Conservation (phyloP, 2,329 filamentous ascomycete species). For the Trichophyton equinum region DNA sequence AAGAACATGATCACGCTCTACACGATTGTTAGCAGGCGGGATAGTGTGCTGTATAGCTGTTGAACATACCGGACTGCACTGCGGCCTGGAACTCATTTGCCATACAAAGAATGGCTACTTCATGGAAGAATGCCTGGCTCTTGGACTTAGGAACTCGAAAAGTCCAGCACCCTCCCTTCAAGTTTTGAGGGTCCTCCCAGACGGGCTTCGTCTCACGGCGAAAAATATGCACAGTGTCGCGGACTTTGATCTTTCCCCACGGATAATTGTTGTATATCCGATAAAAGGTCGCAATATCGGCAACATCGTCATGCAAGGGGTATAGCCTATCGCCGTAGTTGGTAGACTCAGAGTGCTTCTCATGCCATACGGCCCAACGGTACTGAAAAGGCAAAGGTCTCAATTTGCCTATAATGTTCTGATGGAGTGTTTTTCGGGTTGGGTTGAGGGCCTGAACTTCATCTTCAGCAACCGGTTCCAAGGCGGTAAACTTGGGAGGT, state of each 20-base stretch:
- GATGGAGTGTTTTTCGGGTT: slow-evolving; percentile 29
- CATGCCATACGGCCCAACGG: slow-evolving; percentile 38
- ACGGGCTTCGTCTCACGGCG: slow-evolving; percentile 63
- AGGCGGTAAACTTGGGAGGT: background rate
- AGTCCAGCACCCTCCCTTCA: slow-evolving; percentile 78
- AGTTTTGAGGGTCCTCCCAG: slow-evolving; percentile 79
- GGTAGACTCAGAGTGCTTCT: slow-evolving; percentile 25
- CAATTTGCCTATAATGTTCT: slow-evolving; percentile 34
- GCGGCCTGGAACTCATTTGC: slow-evolving; percentile 39
- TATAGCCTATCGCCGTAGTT: slow-evolving; percentile 26
- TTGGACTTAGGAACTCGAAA: slow-evolving; percentile 73
- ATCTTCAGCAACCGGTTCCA: slow-evolving; percentile 10
- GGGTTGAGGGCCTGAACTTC: slow-evolving; percentile 6
- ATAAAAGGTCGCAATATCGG: slow-evolving; percentile 49
- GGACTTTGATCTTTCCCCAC: slow-evolving; percentile 61
- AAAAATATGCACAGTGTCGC: slow-evolving; percentile 68
- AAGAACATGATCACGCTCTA: slow-evolving; percentile 72
- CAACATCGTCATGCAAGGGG: slow-evolving; percentile 29
- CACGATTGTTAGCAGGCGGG: background rate
- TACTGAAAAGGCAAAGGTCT: slow-evolving; percentile 37
- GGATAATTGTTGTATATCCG: slow-evolving; percentile 71
- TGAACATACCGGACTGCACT: slow-evolving; percentile 65
- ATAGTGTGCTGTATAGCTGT: background rate
- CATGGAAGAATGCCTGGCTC: slow-evolving; percentile 39
- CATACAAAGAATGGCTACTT: slow-evolving; percentile 25